A percentile compares a stretch with the other conserved stretches of the same genome.
phyloP scores from a whole-genome alignment of 371 early-diverging fungal species.

The Mucor circinelloides region DNA sequence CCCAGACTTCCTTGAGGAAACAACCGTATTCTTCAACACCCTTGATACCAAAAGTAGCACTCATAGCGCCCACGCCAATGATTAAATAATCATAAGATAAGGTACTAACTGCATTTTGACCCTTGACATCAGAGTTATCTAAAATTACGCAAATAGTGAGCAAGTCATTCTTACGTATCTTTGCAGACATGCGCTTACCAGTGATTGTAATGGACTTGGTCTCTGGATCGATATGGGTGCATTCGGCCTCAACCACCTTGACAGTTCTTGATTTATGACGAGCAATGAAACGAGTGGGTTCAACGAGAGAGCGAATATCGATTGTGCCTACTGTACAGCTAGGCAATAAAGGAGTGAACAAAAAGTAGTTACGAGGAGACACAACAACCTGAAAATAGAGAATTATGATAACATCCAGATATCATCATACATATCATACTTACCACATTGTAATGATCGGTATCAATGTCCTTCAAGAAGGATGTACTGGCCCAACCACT shows the following conservation, averaged over 20 bases:
- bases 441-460: constrained; percentile 77
- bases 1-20: constrained; percentile 88
- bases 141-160: neutral
- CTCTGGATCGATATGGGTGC: constrained; percentile 80
- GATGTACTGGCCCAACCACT: constrained; percentile 88
- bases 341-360: constrained; percentile 92
- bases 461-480: constrained; percentile 75
- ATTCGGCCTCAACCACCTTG: constrained; percentile 85
- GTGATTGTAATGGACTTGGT: constrained; percentile 73
- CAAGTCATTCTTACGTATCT: neutral
- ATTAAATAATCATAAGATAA: constrained; percentile 89
- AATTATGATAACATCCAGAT: neutral
- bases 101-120: constrained; percentile 54
- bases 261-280: constrained; percentile 84
- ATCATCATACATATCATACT: constrained; percentile 9
- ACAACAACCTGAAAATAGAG: constrained; percentile 59
- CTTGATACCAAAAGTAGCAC: constrained; percentile 87
- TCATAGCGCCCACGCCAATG: constrained; percentile 87
- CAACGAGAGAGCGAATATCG: constrained; percentile 81
- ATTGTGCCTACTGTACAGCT: constrained; percentile 86
- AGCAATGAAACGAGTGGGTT: constrained; percentile 85
- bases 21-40: constrained; percentile 87
- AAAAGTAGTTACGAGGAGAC: constrained; percentile 90
- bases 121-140: constrained; percentile 78
- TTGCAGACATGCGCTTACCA: constrained; percentile 41